phyloP scores from a whole-genome alignment of 2,329 filamentous ascomycete genomes.

The Penicillium digitatum region DNA sequence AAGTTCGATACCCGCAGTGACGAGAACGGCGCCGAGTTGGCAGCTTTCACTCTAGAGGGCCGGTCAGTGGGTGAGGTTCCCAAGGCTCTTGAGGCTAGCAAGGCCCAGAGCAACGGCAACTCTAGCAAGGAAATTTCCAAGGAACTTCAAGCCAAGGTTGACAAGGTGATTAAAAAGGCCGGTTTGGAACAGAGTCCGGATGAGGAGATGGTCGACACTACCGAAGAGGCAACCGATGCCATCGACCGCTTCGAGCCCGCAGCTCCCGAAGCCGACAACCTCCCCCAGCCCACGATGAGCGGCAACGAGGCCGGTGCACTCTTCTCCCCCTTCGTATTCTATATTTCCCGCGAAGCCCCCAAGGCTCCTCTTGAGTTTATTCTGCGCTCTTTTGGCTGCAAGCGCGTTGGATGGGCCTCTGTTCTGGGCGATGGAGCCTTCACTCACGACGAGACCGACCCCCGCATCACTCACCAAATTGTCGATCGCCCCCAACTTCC shows the following conservation, averaged over 20 bases:
- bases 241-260: constrained; percentile 91
- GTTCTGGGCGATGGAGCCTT: constrained; percentile 88
- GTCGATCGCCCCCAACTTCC: constrained; percentile 79
- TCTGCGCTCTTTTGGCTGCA: constrained; percentile 89
- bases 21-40: constrained; percentile 82
- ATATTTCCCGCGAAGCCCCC: constrained; percentile 88
- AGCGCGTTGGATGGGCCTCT: constrained; percentile 89
- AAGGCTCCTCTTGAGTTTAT: constrained; percentile 88
- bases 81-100: constrained; percentile 51
- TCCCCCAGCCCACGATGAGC: constrained; percentile 70
- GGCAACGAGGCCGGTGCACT: constrained; percentile 67
- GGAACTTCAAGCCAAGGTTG: constrained; percentile 65
- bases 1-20: constrained; percentile 87
- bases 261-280: constrained; percentile 76
- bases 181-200: constrained; percentile 42
- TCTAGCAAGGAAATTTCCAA: constrained; percentile 58
- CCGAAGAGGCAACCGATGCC: constrained; percentile 54
- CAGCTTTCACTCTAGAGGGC: constrained; percentile 84
- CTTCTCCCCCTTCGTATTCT: constrained; percentile 86
- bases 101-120: constrained; percentile 52
- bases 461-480: constrained; percentile 91
- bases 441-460: constrained; percentile 81
- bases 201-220: constrained; percentile 43
- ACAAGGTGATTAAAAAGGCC: constrained; percentile 48
- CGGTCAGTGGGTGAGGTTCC: constrained; percentile 52